Base-by-base conservation (phyloP, 306 rosid genomes). In the Quercus robur region DNA sequence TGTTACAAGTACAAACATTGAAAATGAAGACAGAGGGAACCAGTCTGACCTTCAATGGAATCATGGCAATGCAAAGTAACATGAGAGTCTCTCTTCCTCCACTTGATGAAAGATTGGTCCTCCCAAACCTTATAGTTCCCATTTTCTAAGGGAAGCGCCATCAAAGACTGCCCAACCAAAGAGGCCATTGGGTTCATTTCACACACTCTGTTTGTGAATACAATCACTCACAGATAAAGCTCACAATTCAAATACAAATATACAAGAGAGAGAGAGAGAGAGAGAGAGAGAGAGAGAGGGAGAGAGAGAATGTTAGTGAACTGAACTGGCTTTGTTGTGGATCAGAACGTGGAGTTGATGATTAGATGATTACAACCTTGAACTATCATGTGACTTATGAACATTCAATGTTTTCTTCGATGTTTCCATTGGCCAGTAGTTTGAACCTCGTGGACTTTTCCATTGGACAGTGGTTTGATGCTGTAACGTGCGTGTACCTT, bases 41-140 rank as follows among this genome's bases (percentile, higher is more conserved):
- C 18, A 61, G 52, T 17, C 61, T 58, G n/a, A 95, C 99, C 99
- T 84, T 95, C 94, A 78, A 95, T 75, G 28, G 99, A 95, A 15
- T 91, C 98, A 81, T 95, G 98, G 85, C 92, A 95, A 30, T 88
- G 98, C 59, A 95, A 84, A 78, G 87, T 85, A 83, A 91, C 98
- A 72, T 93, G 99, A 2, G 97, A 26, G 56, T 95, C 98, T 71
- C 97, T 89, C 88, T 95, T 95, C 57, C 79, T 89, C 99, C 99
- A 95, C 78, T 91, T 90, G 91, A 95, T 85, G 91, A 95, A 86
- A 9, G 93, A 81, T 21, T 86, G 99, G 81, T 95, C 99, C 81
- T 95, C 97, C 99, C 99, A 95, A 18, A 85, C 91, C 46, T 81
- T 92, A 81, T 87, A 78, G 11, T 41, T 41, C 23, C 94, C 89